phyloP scores from a whole-genome alignment of 805 yeast species.

The Ogataea pini region DNA sequence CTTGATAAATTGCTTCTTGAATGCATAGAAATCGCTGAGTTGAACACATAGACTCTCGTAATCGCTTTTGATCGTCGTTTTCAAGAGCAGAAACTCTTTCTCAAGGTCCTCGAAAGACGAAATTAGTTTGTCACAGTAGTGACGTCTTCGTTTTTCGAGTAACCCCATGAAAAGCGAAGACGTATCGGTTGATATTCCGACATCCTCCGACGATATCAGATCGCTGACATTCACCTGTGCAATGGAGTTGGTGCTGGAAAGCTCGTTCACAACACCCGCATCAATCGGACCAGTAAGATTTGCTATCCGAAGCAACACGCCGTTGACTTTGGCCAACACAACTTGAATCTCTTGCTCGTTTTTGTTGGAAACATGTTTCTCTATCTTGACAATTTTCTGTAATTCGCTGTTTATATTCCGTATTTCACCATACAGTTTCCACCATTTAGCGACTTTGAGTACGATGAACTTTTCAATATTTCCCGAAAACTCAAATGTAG shows the following conservation, averaged over 20 bases:
- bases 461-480: conserved; percentile 36
- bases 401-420: conserved; percentile 37
- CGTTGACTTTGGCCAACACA: conserved; percentile 10
- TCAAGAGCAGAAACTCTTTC: conserved; percentile 43
- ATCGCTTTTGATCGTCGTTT: conserved; percentile 46
- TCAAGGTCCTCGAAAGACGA: conserved; percentile 43
- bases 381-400: conserved; percentile 20
- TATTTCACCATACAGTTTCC: conserved; percentile 45
- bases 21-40: conserved; percentile 56
- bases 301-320: conserved; percentile 16
- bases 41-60: conserved; percentile 68
- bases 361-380: conserved; percentile 9
- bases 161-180: conserved; percentile 30
- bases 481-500: conserved; percentile 30
- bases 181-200: conserved; percentile 1
- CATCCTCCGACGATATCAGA: conserved; percentile 6
- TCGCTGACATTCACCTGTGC: conserved; percentile 12
- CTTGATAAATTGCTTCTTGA: conserved; percentile 44
- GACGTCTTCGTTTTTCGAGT: conserved; percentile 53
- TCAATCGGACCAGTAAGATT: conserved; percentile 19
- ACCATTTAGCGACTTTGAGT: conserved; percentile 44
- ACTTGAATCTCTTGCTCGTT: not conserved
- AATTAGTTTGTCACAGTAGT: conserved; percentile 45
- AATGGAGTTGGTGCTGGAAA: conserved; percentile 12
- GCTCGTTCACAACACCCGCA: conserved; percentile 10